Percentiles rank a stretch among this genome's conserved stretches.
phyloP scores from a whole-genome alignment of 306 rosid genomes.

The Medicago lupulina region DNA sequence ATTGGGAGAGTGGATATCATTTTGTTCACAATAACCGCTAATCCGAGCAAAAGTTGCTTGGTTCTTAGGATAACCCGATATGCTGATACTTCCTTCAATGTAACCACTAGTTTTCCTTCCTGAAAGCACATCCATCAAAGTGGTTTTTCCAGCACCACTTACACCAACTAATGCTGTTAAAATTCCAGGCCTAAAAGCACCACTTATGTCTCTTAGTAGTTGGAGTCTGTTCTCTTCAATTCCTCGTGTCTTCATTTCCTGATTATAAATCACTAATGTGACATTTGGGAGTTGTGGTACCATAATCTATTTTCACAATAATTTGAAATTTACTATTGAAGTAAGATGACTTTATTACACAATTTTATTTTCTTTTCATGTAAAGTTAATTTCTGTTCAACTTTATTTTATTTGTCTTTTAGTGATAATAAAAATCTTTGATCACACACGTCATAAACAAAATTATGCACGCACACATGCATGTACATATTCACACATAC shows the following conservation, averaged over 20 bases:
- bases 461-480: too few species aligned
- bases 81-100: slow-evolving; percentile 56
- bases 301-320: slow-evolving; percentile 8
- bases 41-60: slow-evolving; percentile 57
- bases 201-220: slow-evolving; percentile 52
- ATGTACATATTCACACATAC: not conserved
- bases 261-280: slow-evolving; percentile 5
- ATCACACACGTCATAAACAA: not conserved
- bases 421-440: not conserved
- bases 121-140: slow-evolving; percentile 64
- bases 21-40: slow-evolving; percentile 65
- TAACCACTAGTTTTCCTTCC: slow-evolving; percentile 59
- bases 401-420: not conserved
- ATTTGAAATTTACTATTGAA: not conserved
- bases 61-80: slow-evolving; percentile 56
- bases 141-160: slow-evolving; percentile 65
- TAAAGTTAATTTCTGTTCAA: not conserved
- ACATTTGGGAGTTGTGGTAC: slow-evolving; percentile 6
- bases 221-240: slow-evolving; percentile 49
- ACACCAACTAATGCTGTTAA: slow-evolving; percentile 59
- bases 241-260: slow-evolving; percentile 62
- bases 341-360: not conserved
- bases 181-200: slow-evolving; percentile 56
- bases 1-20: slow-evolving; percentile 61
- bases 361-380: not conserved